Conservation (phyloP, 306 rosid genomes). For the Cucurbita argyrosperma region DNA sequence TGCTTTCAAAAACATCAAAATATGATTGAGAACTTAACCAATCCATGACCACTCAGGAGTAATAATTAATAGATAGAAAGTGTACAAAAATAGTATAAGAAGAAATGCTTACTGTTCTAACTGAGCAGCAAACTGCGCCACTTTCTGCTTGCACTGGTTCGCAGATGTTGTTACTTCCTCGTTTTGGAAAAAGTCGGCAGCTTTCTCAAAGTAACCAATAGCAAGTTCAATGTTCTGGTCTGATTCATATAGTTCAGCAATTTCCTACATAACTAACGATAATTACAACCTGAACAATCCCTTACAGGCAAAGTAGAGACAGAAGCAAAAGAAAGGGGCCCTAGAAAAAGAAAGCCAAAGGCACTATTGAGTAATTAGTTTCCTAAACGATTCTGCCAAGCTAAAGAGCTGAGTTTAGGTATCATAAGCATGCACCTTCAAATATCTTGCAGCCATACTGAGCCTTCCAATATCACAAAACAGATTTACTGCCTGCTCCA, state of each 20-base stretch:
- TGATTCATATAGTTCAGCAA: constrained; percentile 80
- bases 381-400: neutral
- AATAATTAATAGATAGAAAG: neutral
- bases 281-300: constrained; percentile 3
- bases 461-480: constrained; percentile 96
- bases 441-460: constrained; percentile 89
- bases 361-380: neutral
- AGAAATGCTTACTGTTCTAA: constrained; percentile 54
- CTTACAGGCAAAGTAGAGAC: neutral
- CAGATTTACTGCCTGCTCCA: constrained; percentile 59
- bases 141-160: constrained; percentile 90
- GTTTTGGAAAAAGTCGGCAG: constrained; percentile 81
- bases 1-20: neutral
- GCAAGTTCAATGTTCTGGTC: constrained; percentile 75
- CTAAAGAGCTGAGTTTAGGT: neutral
- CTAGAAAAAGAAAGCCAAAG: neutral
- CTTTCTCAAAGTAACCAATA: constrained; percentile 58
- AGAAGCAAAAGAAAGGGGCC: neutral
- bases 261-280: constrained; percentile 43
- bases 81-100: neutral
- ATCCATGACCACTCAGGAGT: neutral
- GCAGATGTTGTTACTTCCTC: constrained; percentile 86
- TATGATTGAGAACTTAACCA: neutral
- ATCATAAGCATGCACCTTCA: constrained; percentile 37
- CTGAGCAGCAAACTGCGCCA: constrained; percentile 88